Evolutionary conservation across 495 filamentous ascomycete species (phyloP), one percentile per base, ranked within the genome.

Genomic region (Podospora pseudocomata): DNA sequence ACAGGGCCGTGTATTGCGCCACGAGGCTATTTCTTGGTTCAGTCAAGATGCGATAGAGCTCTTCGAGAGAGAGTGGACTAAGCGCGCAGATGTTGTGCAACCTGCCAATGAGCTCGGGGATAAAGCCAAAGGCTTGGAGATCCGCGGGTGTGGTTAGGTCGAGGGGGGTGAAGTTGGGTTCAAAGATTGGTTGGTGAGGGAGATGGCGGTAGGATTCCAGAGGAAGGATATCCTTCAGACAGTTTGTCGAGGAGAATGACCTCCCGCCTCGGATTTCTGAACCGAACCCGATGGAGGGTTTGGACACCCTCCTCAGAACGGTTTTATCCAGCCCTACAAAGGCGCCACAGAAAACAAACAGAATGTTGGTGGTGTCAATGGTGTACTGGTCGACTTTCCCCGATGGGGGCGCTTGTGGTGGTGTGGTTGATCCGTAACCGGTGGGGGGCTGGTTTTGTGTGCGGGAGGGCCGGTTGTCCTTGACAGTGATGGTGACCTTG

Each of bases 341-440:
- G 11, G 95, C 95, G 18, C 95, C 95, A 16, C 93, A 94, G 78
- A 93, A 97, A 60, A 99, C 90, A 77, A 99, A 99, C 19, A 99
- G 85, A 66, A 99, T 99, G 71, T 97, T 97, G 67, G 93, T 92
- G 0, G 95, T 99, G 70, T 93, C 90, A 57, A 99, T 87, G 64
- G 91, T 96, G 80, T 90, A 97, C 16, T 91, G 86, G 74, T 98
- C 95, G 9, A 89, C 87, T 77, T 96, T 97, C 19, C 79, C 71
- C 16, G 77, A 72, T 5, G 76, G 71, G 6, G 80, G 76, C 20
- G 71, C 74, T 4, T 77, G 65, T 4, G 78, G 72, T 19, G 27
- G 27, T n/a, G n/a, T 32, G 20, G 26, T 27, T 39, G 19, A 44
- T 23, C 76, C 76, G 67, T 80, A 80, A 54, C 73, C 77, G 60